Percentiles rank a stretch among this genome's conserved stretches.
Evolutionary conservation across 179 eudicot species (phyloP).

Genomic region (Silene noctiflora): DNA sequence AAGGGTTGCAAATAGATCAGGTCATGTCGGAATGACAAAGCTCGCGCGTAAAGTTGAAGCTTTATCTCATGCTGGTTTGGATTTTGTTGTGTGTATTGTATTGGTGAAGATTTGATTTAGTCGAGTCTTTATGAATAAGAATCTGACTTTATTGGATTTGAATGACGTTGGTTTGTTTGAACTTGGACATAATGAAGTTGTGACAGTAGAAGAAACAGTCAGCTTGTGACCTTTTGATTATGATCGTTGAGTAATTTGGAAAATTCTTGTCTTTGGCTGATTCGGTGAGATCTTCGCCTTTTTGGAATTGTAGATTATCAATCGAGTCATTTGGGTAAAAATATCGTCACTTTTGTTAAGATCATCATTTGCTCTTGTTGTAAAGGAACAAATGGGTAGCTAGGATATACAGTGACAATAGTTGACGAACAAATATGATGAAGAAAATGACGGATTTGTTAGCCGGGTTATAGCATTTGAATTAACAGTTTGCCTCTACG

Average conservation of each 20-base stretch:
- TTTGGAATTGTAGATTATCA: neutral
- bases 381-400: neutral
- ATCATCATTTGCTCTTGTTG: no score
- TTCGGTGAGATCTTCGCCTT: neutral
- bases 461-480: neutral
- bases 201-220: neutral
- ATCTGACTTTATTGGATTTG: neutral
- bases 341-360: no score
- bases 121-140: neutral
- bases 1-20: neutral
- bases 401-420: neutral
- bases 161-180: neutral
- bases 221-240: conserved; percentile 2
- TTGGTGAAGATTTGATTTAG: neutral
- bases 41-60: neutral
- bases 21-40: neutral
- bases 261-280: neutral
- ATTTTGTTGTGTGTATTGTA: neutral
- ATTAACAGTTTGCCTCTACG: neutral
- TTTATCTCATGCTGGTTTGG: neutral
- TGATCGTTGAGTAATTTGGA: neutral
- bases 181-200: neutral
- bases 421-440: neutral
- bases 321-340: no score
- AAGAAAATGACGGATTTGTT: neutral